Evolutionary conservation across 2,329 filamentous ascomycete genomes (phyloP).

Genomic region (Chaetoscypha palmicola): DNA sequence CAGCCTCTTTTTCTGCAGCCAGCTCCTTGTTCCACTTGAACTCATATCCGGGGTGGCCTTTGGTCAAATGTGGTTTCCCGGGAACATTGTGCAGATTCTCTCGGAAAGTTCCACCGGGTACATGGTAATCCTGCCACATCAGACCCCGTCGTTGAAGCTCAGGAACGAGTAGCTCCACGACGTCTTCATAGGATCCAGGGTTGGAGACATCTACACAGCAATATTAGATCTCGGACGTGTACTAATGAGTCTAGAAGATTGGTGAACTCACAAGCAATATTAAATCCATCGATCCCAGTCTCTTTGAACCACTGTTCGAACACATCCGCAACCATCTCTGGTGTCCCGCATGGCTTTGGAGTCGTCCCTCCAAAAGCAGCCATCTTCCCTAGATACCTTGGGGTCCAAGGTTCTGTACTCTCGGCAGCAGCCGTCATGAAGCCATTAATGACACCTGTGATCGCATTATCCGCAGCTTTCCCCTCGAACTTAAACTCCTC

Average conservation of each 20-base stretch:
- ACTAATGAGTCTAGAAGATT: too few relatives aligned
- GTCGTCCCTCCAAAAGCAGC: not conserved
- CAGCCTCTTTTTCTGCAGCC: too few relatives aligned
- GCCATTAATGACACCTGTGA: not conserved
- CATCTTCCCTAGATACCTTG: not conserved
- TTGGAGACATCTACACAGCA: conserved; percentile 48
- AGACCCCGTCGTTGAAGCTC: conserved; percentile 52
- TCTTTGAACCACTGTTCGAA: not conserved
- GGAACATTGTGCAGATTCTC: conserved; percentile 48
- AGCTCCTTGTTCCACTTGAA: too few relatives aligned
- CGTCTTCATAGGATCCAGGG: conserved; percentile 59
- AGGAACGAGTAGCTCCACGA: conserved; percentile 56
- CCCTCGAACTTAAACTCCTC: not conserved
- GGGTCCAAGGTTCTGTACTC: not conserved
- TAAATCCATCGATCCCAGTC: not conserved
- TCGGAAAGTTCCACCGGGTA: conserved; percentile 49
- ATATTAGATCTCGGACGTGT: not conserved
- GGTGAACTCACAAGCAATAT: not conserved
- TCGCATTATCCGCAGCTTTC: not conserved
- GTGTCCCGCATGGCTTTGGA: not conserved
- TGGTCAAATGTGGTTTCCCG: not conserved
- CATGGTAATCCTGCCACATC: conserved; percentile 42
- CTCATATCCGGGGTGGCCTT: not conserved
- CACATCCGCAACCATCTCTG: not conserved
- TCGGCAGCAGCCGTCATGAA: not conserved